These are phyloP conservation scores for Baudoinia panamericana DNA, from an alignment of 495 filamentous ascomycete genomes.

Conservation along the genomic window DNA sequence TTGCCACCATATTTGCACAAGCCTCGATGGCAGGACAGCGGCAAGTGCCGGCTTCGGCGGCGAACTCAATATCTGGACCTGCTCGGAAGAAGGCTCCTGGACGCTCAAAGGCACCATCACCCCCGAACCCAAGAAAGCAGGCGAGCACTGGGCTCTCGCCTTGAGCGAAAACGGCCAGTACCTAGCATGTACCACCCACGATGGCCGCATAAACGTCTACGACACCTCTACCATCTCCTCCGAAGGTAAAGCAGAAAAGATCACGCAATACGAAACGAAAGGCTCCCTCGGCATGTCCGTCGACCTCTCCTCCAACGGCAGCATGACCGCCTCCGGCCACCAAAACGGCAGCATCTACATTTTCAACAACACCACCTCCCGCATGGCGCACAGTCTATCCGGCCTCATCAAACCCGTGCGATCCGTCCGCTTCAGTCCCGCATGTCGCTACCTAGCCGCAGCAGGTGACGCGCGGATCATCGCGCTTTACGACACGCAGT, in stretches of 20 bases:
- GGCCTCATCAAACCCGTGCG: slow-evolving; percentile 78
- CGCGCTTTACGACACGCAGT: slow-evolving; percentile 75
- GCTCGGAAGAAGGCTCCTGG: slow-evolving; percentile 37
- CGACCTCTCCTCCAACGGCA: slow-evolving; percentile 70
- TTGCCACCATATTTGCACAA: slow-evolving; percentile 72
- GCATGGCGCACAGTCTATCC: slow-evolving; percentile 72
- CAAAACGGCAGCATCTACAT: slow-evolving; percentile 89
- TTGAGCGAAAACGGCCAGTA: slow-evolving; percentile 70
- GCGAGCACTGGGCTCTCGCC: slow-evolving; percentile 74
- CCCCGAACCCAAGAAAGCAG: slow-evolving; percentile 41
- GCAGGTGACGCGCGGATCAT: slow-evolving; percentile 83
- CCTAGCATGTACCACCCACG: slow-evolving; percentile 66
- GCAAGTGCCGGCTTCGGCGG: slow-evolving; percentile 81
- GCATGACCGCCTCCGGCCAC: slow-evolving; percentile 80
- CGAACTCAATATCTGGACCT: slow-evolving; percentile 66
- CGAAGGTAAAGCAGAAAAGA: slow-evolving; percentile 34
- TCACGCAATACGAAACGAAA: slow-evolving; percentile 80
- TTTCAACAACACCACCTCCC: slow-evolving; percentile 79
- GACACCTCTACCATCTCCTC: slow-evolving; percentile 40
- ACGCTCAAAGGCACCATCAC: slow-evolving; percentile 37
- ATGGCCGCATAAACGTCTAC: slow-evolving; percentile 84
- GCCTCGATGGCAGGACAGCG: slow-evolving; percentile 52
- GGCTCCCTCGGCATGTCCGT: slow-evolving; percentile 79
- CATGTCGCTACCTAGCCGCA: slow-evolving; percentile 72
- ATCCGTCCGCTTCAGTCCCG: slow-evolving; percentile 74